Percentiles rank a stretch among this genome's conserved stretches.
Conservation (phyloP, 2,329 filamentous ascomycete species). For the Beauveria sp. region DNA sequence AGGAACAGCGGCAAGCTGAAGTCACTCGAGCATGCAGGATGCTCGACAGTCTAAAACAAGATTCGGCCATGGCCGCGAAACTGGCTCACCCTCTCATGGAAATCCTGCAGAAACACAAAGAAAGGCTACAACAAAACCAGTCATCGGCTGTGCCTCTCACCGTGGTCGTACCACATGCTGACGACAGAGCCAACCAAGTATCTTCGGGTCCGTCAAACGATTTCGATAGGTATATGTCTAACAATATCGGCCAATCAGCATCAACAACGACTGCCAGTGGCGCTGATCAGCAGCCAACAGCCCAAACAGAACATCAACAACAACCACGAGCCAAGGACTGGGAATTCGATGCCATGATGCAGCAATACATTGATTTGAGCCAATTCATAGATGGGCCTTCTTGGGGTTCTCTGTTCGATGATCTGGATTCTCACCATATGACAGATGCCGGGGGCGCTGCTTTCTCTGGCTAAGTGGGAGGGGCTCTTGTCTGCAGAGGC, state of each 20-base stretch:
- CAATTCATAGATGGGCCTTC: not conserved
- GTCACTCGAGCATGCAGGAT: not conserved
- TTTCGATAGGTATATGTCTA: not conserved
- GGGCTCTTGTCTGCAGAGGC: not conserved
- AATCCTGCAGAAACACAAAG: slow-evolving; percentile 1
- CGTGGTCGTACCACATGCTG: not conserved
- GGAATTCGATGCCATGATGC: slow-evolving; percentile 4
- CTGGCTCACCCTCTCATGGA: not conserved
- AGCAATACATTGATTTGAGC: not conserved
- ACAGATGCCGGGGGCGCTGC: not conserved
- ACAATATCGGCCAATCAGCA: not conserved
- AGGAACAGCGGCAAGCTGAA: not conserved
- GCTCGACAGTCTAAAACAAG: not conserved
- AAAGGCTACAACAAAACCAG: slow-evolving; percentile 1
- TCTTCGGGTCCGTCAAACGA: not conserved
- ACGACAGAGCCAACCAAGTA: not conserved
- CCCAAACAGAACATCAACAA: not conserved
- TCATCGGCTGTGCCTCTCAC: not conserved
- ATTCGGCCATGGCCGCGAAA: not conserved
- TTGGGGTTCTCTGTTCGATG: slow-evolving; percentile 1
- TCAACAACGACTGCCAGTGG: not conserved
- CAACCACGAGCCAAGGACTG: not conserved
- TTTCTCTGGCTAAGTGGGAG: not conserved
- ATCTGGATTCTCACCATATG: not conserved
- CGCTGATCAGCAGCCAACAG: not conserved